These are phyloP conservation scores for Yarrowia porcina DNA, from an alignment of 805 yeast genomes.

Conservation along the genomic window DNA sequence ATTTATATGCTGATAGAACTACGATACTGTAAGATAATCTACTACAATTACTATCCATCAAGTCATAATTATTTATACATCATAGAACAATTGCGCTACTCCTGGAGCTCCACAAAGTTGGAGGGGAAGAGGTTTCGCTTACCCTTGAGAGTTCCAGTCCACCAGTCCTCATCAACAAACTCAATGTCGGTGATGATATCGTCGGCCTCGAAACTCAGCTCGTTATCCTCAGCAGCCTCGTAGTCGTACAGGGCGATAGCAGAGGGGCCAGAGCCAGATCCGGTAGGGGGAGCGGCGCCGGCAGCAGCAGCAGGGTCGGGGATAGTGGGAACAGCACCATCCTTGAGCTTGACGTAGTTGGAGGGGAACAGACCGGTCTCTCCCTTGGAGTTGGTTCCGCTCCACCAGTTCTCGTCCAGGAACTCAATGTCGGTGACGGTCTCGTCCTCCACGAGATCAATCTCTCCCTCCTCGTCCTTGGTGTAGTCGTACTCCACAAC, in stretches of 20 bases:
- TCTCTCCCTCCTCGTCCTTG: slow-evolving; percentile 74
- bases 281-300: slow-evolving; percentile 27
- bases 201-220: slow-evolving; percentile 78
- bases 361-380: slow-evolving; percentile 88
- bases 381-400: slow-evolving; percentile 71
- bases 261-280: slow-evolving; percentile 39
- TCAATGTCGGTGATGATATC: slow-evolving; percentile 79
- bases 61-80: slow-evolving; percentile 21
- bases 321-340: slow-evolving; percentile 35
- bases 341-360: slow-evolving; percentile 62
- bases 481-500: slow-evolving; percentile 77
- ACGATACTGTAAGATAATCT: neutral
- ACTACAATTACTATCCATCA: neutral
- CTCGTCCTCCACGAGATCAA: slow-evolving; percentile 65
- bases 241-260: slow-evolving; percentile 75
- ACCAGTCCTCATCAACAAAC: slow-evolving; percentile 94
- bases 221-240: slow-evolving; percentile 91
- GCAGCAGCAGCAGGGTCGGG: slow-evolving; percentile 28
- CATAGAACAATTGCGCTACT: slow-evolving; percentile 16
- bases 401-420: slow-evolving; percentile 85
- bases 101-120: slow-evolving; percentile 58
- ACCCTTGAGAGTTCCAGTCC: slow-evolving; percentile 84
- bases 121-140: slow-evolving; percentile 87
- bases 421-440: slow-evolving; percentile 60
- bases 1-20: neutral